Base-by-base conservation (phyloP, 2,329 filamentous ascomycete genomes). In the Polychaeton citri region DNA sequence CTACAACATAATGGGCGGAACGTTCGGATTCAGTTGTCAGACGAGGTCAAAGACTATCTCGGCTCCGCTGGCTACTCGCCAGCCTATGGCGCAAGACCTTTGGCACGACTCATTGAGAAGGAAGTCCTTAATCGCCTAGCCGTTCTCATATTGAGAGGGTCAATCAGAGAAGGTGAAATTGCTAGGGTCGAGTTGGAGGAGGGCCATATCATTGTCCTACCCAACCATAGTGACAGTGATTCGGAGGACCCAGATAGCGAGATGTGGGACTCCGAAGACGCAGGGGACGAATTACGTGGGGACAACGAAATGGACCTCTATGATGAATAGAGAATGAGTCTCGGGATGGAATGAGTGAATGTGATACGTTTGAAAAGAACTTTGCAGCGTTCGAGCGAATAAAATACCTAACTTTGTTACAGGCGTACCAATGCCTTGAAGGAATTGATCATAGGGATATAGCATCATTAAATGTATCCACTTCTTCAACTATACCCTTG, bases 71-170 rank as follows among this genome's bases (percentile, higher is more conserved):
- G 90, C 7, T 98, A 98, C 65, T 93, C 84, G 10, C 90, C 90
- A 1, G 86, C 84, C 1, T 98, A 98, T 52, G 90, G 90, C 59
- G 90, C 90, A 28, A 74, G 90, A 39, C 90, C 90, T 21, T 66
- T 98, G 16, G 76, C 80, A 13, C 74, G 90, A 36, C 74, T 98
- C 40, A 95, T 98, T 49, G 90, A 98, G 67, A 90, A 90, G 63
- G 90, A 98, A 61, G 85, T 98, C 2, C 76, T 98, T 51, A 98
- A 98, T 62, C 78, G 79, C 34, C 67, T 98, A 44, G 90, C 90
- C 2, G 82, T 98, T 28, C 72, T 96, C 44, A 92, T 98, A 44
- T 70, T 98, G 17, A 75, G 86, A 44, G 85, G 85, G 44, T 77
- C 74, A 37, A 79, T 98, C 56, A 75, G 72, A 48, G 88, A 98